Evolutionary conservation across 768 basidiomycete genomes (phyloP).

Genomic region (Leucocoprinus leucothites): DNA sequence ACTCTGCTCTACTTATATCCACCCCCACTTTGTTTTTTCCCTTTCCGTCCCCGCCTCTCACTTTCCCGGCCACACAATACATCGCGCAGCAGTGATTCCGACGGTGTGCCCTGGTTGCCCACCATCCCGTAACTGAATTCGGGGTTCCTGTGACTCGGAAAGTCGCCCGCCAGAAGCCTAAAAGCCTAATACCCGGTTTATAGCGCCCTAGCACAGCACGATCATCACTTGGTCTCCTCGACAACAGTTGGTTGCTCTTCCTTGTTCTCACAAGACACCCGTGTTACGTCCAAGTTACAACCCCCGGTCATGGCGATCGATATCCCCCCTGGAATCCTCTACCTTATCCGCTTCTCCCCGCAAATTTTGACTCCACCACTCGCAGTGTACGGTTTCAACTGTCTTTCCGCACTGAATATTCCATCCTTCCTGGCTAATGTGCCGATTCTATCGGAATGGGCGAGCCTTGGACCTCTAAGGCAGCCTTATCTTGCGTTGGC

Average conservation of each 20-base stretch:
- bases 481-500: neutral
- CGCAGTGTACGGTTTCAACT: conserved; percentile 14
- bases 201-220: no score
- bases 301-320: conserved; percentile 12
- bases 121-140: no score
- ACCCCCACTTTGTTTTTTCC: neutral
- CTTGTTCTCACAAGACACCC: no score
- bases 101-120: no score
- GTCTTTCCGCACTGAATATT: neutral
- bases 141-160: no score
- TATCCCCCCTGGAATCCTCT: conserved; percentile 24
- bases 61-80: neutral
- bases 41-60: neutral
- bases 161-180: no score
- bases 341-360: conserved; percentile 20
- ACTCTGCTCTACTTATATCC: neutral
- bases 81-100: no score
- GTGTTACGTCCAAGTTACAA: no score
- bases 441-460: neutral
- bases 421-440: neutral
- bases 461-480: neutral
- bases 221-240: no score
- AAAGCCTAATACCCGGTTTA: no score
- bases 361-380: conserved; percentile 20
- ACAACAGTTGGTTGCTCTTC: no score